Base-by-base conservation (phyloP, 2,329 filamentous ascomycete genomes). In the Alternaria sp. region DNA sequence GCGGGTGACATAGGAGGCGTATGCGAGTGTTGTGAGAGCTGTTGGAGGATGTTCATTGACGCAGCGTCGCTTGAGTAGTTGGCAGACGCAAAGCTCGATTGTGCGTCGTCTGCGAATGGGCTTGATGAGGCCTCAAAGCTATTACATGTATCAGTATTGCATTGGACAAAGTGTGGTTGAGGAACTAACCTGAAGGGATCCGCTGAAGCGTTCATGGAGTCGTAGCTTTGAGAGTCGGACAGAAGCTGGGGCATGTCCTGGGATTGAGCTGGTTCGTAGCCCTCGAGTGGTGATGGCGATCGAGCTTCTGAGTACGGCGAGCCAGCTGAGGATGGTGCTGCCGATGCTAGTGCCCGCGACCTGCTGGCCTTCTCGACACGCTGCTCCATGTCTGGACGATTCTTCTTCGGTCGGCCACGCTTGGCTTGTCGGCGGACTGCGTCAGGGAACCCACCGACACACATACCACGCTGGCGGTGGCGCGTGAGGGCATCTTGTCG, bases 391-490 rank as follows among this genome's bases (percentile, higher is more conserved):
- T 88, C 87, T 9, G 87, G 88, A 28, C 87, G 81, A 61, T 85
- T 82, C 80, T 90, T 90, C 81, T 87, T 87, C 19, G 88, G 88
- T 46, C 88, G 83, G 52, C 89, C 89, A 64, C 90, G 88, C 80
- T 91, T 91, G 40, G 86, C 86, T 32, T 87, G 86, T 77, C 90
- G 89, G 76, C 88, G 87, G 26, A 90, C 86, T 54, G 89, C 86
- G 43, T 94, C 94, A 67, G 97, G 93, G 73, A 98, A 96, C 6
- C 93, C 95, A 59, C 96, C 96, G 60, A 96, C 91, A 80, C 96
- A 99, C 92, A 97, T 97, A 58, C 95, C 96, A 44, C 96, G 90
- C 80, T 98, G 96, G 57, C 94, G 89, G 79, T 99, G 96, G 59
- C 96, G 89, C 21, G 96, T 98, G 57, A 99, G 86, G 15, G 96